Conservation (phyloP, 345 rosid genomes). For the Aethionema arabicum region DNA sequence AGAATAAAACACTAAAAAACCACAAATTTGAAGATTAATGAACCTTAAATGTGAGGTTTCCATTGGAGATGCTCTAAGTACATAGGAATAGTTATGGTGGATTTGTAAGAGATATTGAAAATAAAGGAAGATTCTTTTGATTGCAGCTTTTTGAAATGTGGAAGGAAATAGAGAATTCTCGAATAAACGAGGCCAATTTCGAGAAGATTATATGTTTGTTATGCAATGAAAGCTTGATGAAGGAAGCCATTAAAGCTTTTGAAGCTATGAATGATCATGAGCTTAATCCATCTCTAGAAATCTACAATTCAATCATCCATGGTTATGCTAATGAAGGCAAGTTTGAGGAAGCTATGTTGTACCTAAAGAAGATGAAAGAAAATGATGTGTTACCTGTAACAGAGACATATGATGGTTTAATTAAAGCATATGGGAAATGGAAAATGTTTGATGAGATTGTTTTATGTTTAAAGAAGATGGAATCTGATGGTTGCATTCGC, state of each 20-base stretch:
- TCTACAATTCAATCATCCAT: conserved; percentile 56
- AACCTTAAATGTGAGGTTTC: too few relatives aligned
- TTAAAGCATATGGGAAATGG: conserved; percentile 55
- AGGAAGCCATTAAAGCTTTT: conserved; percentile 51
- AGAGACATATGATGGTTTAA: conserved; percentile 54
- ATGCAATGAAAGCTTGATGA: conserved; percentile 44
- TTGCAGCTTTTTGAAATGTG: conserved; percentile 65
- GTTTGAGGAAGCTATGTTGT: conserved; percentile 50
- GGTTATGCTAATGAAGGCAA: conserved; percentile 46
- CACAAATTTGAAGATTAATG: too few relatives aligned
- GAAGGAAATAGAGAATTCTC: conserved; percentile 48
- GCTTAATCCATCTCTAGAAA: conserved; percentile 44
- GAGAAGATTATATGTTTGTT: conserved; percentile 54
- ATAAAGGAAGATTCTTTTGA: background rate
- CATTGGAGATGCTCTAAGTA: too few relatives aligned
- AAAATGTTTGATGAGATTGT: conserved; percentile 64
- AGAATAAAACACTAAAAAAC: too few relatives aligned
- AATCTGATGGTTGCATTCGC: conserved; percentile 49
- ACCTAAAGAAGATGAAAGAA: conserved; percentile 49
- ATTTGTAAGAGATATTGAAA: too few relatives aligned
- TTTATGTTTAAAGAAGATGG: conserved; percentile 58
- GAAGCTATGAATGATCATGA: conserved; percentile 42
- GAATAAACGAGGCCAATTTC: conserved; percentile 50
- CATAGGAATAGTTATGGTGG: too few relatives aligned
- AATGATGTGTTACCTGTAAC: conserved; percentile 41